phyloP scores from a whole-genome alignment of 768 basidiomycete genomes.

The Lactarius vividus region DNA sequence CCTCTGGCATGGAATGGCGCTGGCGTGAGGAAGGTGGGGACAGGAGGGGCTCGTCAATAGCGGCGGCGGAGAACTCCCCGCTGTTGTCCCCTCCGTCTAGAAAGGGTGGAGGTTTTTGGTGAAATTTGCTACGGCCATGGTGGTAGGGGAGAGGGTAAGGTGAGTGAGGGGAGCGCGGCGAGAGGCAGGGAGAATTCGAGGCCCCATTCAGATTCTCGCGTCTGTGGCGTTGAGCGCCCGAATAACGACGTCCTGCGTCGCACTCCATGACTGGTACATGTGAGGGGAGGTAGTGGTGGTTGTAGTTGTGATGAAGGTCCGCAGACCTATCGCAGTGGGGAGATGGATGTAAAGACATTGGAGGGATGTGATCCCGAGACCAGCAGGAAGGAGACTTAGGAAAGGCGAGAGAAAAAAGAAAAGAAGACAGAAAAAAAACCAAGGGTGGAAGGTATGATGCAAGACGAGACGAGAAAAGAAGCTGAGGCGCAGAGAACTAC shows the following conservation, averaged over 20 bases:
- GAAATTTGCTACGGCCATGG: not conserved
- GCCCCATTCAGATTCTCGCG: not conserved
- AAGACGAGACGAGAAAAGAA: not conserved
- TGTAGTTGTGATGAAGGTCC: not conserved
- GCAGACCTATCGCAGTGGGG: not conserved
- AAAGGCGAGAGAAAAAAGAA: not conserved
- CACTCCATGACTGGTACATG: not conserved
- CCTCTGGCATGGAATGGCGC: constrained; percentile 16
- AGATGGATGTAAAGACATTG: not conserved
- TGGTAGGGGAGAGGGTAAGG: constrained; percentile 23
- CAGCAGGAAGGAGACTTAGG: constrained; percentile 1
- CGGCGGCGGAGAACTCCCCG: not conserved
- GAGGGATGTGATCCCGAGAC: not conserved
- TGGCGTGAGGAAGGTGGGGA: not conserved
- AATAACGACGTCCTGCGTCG: constrained; percentile 18
- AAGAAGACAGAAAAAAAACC: not conserved
- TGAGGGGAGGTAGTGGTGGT: not conserved
- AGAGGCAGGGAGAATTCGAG: not conserved
- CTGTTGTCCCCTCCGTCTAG: not conserved
- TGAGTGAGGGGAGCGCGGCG: constrained; percentile 4
- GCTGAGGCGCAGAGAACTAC: not conserved
- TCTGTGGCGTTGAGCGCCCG: constrained; percentile 10
- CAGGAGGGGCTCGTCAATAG: not conserved
- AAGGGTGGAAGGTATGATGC: not conserved
- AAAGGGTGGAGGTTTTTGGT: not conserved